Evolutionary conservation across 164 flowering plant species (phyloP), one percentile per base, ranked within the genome.

Genomic region (Vitis labrusca): DNA sequence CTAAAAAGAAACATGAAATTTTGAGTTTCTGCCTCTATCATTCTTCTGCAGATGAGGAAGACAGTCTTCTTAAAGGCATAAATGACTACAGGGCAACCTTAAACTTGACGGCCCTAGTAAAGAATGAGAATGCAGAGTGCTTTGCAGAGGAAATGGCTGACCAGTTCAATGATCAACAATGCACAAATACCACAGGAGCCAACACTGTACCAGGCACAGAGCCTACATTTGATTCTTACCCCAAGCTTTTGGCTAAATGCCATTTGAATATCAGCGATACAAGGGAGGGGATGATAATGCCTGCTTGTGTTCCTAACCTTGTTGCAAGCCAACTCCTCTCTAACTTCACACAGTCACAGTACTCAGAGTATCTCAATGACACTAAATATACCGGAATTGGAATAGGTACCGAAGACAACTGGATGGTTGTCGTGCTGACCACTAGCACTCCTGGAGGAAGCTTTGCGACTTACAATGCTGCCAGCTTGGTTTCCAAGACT

Each of bases 81-180:
- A 91, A 94, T 81, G 74, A 58, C 50, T 94, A 88, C 74, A 67
- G 99, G 48, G 52, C 71, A 61, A 73, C 90, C 58, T 47, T 79
- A 54, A 85, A 85, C 72, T 73, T 85, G 58, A 50, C 91, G 10
- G 64, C 86, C 47, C 79, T 94, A 2, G 69, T 72, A 32, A 75
- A 81, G 71, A 88, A 90, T 30, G 76, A 83, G 32, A 88, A 89
- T 64, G 98, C 99, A 9, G 89, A 76, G 0, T 92, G 98, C 82
- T 75, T 92, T 2, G 99, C 99, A 0, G 90, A 81, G 37, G 76
- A 82, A 73, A 60, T 84, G 16, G 85, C 87, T 47, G 81, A 74
- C 9, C 76, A 82, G 62, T 84, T 84, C 69, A 80, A 82, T 77
- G 49, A 67, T 58, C 83, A 82, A 68, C 81, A 76, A 19, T 84